These are phyloP conservation scores for Penicillium sp. DNA, from an alignment of 2,329 filamentous ascomycete species.

Conservation along the genomic window DNA sequence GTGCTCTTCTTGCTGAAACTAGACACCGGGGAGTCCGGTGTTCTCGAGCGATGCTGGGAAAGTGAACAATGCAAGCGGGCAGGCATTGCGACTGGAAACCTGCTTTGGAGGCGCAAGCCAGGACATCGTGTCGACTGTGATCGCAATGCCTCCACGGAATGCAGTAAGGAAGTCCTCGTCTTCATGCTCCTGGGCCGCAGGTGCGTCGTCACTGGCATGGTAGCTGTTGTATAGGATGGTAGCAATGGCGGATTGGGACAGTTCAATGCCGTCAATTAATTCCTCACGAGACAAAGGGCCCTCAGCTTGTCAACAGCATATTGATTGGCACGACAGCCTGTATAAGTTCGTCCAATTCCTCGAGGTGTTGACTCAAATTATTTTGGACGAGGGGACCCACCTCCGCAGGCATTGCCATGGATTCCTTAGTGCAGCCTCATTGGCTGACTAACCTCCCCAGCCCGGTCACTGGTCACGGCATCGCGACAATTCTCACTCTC, in stretches of 20 bases:
- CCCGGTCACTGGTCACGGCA: background rate
- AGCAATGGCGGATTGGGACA: background rate
- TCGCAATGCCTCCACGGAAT: slow-evolving; percentile 1
- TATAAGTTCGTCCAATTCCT: background rate
- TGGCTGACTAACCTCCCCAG: background rate
- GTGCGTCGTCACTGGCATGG: background rate
- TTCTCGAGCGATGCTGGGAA: background rate
- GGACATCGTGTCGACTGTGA: background rate
- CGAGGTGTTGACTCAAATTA: background rate
- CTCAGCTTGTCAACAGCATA: background rate
- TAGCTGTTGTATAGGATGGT: background rate
- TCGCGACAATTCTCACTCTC: background rate
- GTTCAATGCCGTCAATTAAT: background rate
- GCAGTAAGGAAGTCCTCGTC: background rate
- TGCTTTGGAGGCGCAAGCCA: background rate
- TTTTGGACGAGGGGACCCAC: background rate
- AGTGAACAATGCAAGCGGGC: background rate
- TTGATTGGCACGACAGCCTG: background rate
- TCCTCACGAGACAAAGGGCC: background rate
- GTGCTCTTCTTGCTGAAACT: background rate
- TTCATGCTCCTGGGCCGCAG: background rate
- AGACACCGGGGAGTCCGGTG: background rate
- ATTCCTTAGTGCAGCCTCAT: background rate
- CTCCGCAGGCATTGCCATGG: background rate
- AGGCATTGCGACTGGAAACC: background rate